Base-by-base conservation (phyloP, 2,329 filamentous ascomycete species). In the Botrytis hyacinthi region DNA sequence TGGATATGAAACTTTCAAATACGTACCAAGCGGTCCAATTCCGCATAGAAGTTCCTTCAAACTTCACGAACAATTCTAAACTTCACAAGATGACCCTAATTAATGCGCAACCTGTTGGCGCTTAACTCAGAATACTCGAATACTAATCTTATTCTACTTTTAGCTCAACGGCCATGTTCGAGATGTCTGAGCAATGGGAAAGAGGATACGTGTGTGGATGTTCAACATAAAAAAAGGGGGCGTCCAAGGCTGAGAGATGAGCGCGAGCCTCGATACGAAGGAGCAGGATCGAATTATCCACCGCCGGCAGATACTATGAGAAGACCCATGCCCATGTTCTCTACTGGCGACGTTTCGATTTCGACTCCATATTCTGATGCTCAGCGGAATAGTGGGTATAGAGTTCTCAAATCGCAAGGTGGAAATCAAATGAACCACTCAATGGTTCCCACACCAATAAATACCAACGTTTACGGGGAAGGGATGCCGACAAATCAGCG, bases 191-290 rank as follows among this genome's bases (percentile, higher is more conserved):
- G 89, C 78, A 93, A 93, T 79, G 92, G 92, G 74, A 96, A 95
- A 79, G 86, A 95, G 85, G 92, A 94, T 73, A 87, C 90, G 12
- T 96, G 93, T 80, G 86, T 93, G 78, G 93, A 96, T 82, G 93
- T 96, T 48, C 91, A 94, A 80, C 93, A 96, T 82, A 96, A 95
- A 82, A 96, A 95, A 81, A 86, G 93, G 78, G 93, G 93, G 60
- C 87, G 93, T 67, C 93, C 93, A 74, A 87, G 93, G 76, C 84
- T 96, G 77, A 89, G 93, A 78, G 93, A 95, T 80, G 91, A 93
- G 74, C 85, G 88, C 77, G 89, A 91, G 76, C 80, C 86, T 67
- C 85, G 88, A 76, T 90, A 87, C 78, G 89, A 90, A 74, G 77
- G 73, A 69, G 72, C 78, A 32, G 78, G 77, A 67, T 74, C 74